Base-by-base conservation (phyloP, 495 filamentous ascomycete species). In the Tetracladium marchalianum region DNA sequence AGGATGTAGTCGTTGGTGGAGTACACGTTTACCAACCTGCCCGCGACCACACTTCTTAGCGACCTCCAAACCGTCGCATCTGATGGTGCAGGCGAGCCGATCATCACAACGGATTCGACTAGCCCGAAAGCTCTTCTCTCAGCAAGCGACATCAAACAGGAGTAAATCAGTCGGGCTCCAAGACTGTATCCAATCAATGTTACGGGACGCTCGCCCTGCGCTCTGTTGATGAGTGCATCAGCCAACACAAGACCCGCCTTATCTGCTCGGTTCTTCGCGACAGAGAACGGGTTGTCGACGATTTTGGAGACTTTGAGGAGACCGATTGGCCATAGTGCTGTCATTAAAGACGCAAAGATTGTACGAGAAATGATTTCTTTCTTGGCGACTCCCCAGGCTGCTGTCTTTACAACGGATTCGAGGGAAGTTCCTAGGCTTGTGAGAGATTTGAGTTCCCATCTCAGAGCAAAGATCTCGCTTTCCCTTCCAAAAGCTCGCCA, bases 141-240 rank as follows among this genome's bases (percentile, higher is more conserved):
- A 0, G 85, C 83, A 24, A 98, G 71, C 12, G 55, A 72, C 62
- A 80, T 78, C 1, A 97, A 69, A 55, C 89, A 96, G 15, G 77
- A 74, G 54, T 85, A 96, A 36, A 96, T 89, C 22, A 90, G 77
- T 15, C 90, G 79, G 9, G 90, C 90, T 1, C 90, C 92, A n/a
- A 97, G 66, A 15, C 86, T 87, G 62, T 90, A 97, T 0, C 92
- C 92, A 41, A 96, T 71, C 6, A 98, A 66, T 15, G 82, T 92
- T 2, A 96, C 84, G 0, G 90, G 81, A 16, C 92, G 75, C 61
- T 95, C 87, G 11, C 92, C 92, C 55, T 93, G 90, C 1, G 81
- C 81, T 53, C 82, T 87, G 64, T 84, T 90, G 51, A 92, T 85
- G 41, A 98, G 65, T 11, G 87, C 81, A 59, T 98, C 90, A 4